phyloP scores from a whole-genome alignment of 768 basidiomycete genomes.

The Macrolepiota dolichaula region DNA sequence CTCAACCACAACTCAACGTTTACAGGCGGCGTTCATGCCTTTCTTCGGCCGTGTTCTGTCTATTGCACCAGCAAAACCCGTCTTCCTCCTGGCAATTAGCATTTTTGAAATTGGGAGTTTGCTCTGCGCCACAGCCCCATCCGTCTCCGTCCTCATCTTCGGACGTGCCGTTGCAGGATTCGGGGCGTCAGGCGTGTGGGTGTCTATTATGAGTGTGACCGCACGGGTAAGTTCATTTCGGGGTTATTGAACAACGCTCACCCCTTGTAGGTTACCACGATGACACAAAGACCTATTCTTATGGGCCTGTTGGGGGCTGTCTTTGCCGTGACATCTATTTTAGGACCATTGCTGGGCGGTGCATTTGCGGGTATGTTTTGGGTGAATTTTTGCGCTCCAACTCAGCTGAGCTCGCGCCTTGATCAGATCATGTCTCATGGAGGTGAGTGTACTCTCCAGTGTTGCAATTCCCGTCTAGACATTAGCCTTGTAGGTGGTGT shows the following conservation, averaged over 20 bases:
- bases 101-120: neutral
- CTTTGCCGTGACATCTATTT: neutral
- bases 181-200: neutral
- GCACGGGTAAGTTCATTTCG: neutral
- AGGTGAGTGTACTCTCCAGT: neutral
- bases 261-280: neutral
- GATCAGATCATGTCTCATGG: neutral
- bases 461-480: neutral
- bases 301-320: neutral
- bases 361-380: neutral
- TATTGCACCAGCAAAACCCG: neutral
- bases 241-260: neutral
- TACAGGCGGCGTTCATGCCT: neutral
- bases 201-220: neutral
- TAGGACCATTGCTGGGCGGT: neutral
- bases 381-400: neutral
- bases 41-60: neutral
- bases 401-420: neutral
- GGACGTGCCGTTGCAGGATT: neutral
- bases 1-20: neutral
- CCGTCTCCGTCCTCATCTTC: neutral
- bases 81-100: neutral
- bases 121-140: neutral
- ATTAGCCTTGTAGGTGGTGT: neutral
- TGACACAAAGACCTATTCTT: neutral